phyloP scores from a whole-genome alignment of 1,284 basidiomycete genomes.

The Baeospora myosura region DNA sequence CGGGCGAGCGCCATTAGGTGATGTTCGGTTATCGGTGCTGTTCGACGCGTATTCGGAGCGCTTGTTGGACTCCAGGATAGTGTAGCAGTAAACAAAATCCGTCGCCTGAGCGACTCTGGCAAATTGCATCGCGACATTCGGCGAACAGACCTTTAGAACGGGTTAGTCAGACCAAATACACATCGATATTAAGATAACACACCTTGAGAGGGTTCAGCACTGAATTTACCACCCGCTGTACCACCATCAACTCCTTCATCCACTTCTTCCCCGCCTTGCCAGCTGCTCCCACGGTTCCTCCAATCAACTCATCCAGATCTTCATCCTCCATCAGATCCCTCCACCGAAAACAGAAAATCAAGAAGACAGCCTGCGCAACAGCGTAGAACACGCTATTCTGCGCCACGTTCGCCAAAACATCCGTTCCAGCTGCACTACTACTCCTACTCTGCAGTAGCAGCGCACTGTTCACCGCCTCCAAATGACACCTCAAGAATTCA shows the following conservation, averaged over 20 bases:
- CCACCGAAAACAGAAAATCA: constrained; percentile 99
- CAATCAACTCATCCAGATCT: constrained; percentile 42
- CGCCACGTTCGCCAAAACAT: constrained; percentile 29
- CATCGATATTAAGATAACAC: constrained; percentile 11
- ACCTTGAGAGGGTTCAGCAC: constrained; percentile 89
- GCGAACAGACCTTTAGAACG: constrained; percentile 71
- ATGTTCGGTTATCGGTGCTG: no score
- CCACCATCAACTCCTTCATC: constrained; percentile 75
- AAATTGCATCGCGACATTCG: constrained; percentile 89
- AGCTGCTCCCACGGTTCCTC: constrained; percentile 14
- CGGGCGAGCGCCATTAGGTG: constrained; percentile 9
- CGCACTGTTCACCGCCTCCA: constrained; percentile 64
- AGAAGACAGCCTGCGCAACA: constrained; percentile 86
- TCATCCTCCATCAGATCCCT: constrained; percentile 69
- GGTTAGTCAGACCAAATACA: background rate
- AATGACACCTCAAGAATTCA: constrained; percentile 70
- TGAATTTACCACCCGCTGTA: constrained; percentile 79
- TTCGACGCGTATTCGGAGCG: constrained; percentile 38
- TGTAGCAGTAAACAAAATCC: constrained; percentile 92
- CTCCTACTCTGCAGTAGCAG: constrained; percentile 20
- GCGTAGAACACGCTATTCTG: constrained; percentile 87
- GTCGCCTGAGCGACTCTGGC: constrained; percentile 89
- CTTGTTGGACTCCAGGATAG: constrained; percentile 83
- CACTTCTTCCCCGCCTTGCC: constrained; percentile 52
- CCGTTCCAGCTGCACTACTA: constrained; percentile 17